Evolutionary conservation across 352 stramenopile species (phyloP).

Genomic region (Globisporangium uncinulatum): DNA sequence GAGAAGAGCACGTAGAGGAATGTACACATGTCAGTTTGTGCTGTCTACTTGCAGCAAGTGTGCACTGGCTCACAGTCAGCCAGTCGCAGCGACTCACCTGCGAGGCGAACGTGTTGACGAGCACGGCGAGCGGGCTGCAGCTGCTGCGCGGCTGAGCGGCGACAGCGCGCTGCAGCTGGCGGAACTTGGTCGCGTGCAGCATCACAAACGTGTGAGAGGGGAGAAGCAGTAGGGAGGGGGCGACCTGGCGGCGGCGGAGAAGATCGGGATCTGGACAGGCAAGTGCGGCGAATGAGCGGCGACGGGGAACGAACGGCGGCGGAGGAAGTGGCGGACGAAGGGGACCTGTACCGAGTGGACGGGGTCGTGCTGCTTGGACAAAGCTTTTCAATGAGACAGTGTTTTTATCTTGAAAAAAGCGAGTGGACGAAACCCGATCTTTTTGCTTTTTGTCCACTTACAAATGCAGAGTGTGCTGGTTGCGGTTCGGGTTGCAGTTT

Average conservation of each 20-base stretch:
- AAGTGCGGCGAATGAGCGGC: not conserved
- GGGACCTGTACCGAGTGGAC: not conserved
- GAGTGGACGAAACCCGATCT: not conserved
- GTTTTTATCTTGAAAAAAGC: not conserved
- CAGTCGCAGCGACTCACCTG: conserved; percentile 16
- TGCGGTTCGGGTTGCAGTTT: not conserved
- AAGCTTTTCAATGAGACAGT: not conserved
- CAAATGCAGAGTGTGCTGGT: not conserved
- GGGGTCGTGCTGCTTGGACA: no score
- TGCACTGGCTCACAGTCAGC: not conserved
- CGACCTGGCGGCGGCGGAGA: conserved; percentile 4
- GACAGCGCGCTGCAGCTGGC: conserved; percentile 36
- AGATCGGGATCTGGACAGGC: conserved; percentile 9
- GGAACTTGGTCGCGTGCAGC: conserved; percentile 61
- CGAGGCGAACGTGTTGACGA: conserved; percentile 38
- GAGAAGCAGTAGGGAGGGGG: not conserved
- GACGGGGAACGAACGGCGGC: no score
- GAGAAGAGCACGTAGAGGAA: not conserved
- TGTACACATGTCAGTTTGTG: not conserved
- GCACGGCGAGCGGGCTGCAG: conserved; percentile 24
- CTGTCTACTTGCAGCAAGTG: no score
- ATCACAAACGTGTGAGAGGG: conserved; percentile 15
- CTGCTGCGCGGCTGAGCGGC: conserved; percentile 19
- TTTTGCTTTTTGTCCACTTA: not conserved
- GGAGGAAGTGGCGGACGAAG: no score